Base-by-base conservation (phyloP, 2,329 filamentous ascomycete genomes). In the Nemania abortiva region DNA sequence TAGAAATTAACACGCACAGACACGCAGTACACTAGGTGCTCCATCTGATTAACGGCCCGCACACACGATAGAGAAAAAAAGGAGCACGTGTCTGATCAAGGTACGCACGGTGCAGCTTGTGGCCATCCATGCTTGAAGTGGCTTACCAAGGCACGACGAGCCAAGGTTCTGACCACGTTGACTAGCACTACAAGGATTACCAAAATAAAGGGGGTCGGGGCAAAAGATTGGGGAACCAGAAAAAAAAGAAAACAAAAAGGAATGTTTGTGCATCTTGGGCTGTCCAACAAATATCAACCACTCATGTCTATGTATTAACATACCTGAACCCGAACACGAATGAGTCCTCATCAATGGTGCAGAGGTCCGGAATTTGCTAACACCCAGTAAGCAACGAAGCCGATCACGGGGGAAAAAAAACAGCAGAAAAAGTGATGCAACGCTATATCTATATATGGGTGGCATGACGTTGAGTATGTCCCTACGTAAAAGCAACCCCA, bases 101-200 rank as follows among this genome's bases (percentile, higher is more conserved):
- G 64, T 58, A 49, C 27, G 59, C 65, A 61, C 62, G 52, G 66
- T 58, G 53, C 63, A 62, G 20, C 29, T 20, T 60, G 57, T 42
- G 22, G 34, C n/a, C 63, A 39, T 31, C 34, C 22, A 45, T 50
- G 39, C 31, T 53, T 34, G 37, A 49, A 64, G 47, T 24, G 22
- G 39, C 50, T 65, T 50, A 52, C 54, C 27, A 56, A 37, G 42
- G 34, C 31, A 34, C n/a, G n/a, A n/a, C n/a, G 31, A 10, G 31
- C 24, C 50, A 54, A 54, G 52, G 52, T 63, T 55, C 24, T 62
- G 52, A 57, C 39, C 47, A 42, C 24, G 24, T 15, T 37, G 56
- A 42, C 22, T 15, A 27, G 39, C 31, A 45, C 5, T 20, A 15
- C 31, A 49, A 15, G 49, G 49, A 29, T 52, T 24, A 49, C 37